Conservation (phyloP, 129 eudicot genomes). For the Heracleum sosnowskyi region DNA sequence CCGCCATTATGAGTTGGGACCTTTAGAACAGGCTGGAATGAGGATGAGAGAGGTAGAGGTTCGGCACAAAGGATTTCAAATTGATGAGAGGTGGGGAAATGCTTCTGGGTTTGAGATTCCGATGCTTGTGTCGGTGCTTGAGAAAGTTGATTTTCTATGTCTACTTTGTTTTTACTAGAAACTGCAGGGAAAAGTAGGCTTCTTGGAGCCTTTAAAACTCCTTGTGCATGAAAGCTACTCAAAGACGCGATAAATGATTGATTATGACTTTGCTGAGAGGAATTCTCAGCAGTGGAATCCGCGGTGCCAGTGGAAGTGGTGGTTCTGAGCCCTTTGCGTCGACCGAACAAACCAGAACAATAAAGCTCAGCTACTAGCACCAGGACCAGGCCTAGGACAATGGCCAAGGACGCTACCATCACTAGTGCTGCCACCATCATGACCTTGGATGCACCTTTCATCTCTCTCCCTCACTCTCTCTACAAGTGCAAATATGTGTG, state of each 20-base stretch:
- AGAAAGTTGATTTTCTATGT: constrained; percentile 35
- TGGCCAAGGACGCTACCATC: constrained; percentile 43
- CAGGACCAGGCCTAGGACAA: constrained; percentile 46
- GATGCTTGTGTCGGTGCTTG: constrained; percentile 6
- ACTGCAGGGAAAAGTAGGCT: constrained; percentile 62
- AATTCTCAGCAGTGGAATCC: neutral
- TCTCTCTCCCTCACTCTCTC: constrained; percentile 8
- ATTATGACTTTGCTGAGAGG: constrained; percentile 5
- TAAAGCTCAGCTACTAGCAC: constrained; percentile 72
- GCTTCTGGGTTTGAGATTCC: neutral
- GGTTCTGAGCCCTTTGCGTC: constrained; percentile 14
- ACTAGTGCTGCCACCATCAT: constrained; percentile 61
- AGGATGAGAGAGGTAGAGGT: constrained; percentile 19
- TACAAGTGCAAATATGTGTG: neutral
- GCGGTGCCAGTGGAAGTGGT: constrained; percentile 11
- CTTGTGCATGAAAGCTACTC: constrained; percentile 41
- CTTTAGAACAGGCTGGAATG: constrained; percentile 9
- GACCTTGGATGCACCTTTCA: constrained; percentile 51
- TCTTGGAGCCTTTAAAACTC: constrained; percentile 68
- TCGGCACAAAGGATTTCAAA: neutral
- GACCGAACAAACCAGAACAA: constrained; percentile 44
- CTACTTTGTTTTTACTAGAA: constrained; percentile 15
- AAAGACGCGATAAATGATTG: constrained; percentile 20
- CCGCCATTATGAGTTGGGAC: constrained; percentile 15
- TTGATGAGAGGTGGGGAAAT: neutral